Percentiles rank a stretch among this genome's conserved stretches.
Conservation (phyloP, 2,329 filamentous ascomycete species). For the Aureobasidium sp. region DNA sequence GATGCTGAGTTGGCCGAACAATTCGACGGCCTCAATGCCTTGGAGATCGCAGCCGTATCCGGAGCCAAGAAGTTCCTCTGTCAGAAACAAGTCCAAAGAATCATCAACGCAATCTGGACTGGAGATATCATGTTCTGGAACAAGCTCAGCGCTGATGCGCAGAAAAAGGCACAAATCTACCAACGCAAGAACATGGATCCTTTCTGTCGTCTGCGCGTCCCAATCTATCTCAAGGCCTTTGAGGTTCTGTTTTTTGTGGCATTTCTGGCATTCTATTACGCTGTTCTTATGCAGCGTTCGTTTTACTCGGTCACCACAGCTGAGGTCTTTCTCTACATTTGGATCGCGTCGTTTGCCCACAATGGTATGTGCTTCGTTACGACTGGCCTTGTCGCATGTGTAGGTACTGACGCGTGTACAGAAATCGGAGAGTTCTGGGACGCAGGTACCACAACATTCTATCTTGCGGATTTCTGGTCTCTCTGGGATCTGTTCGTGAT, state of each 20-base stretch:
- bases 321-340: slow-evolving; percentile 70
- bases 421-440: slow-evolving; percentile 69
- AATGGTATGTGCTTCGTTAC: slow-evolving; percentile 48
- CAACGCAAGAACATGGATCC: slow-evolving; percentile 57
- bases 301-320: slow-evolving; percentile 55
- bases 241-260: slow-evolving; percentile 72
- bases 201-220: slow-evolving; percentile 68
- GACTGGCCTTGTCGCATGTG: no score
- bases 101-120: slow-evolving; percentile 76
- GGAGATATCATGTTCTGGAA: slow-evolving; percentile 87
- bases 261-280: slow-evolving; percentile 74
- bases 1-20: slow-evolving; percentile 52
- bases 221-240: slow-evolving; percentile 75
- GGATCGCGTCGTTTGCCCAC: slow-evolving; percentile 80
- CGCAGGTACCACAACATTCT: slow-evolving; percentile 77
- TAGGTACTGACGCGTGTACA: slow-evolving; percentile 6
- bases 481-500: slow-evolving; percentile 44
- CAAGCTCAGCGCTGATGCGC: slow-evolving; percentile 59
- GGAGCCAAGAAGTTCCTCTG: slow-evolving; percentile 78
- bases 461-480: slow-evolving; percentile 76
- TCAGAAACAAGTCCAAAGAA: slow-evolving; percentile 70
- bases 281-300: slow-evolving; percentile 64
- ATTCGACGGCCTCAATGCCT: slow-evolving; percentile 72
- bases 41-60: slow-evolving; percentile 77
- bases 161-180: slow-evolving; percentile 70